Base-by-base conservation (phyloP, 768 basidiomycete species). In the Jaapia argillacea region DNA sequence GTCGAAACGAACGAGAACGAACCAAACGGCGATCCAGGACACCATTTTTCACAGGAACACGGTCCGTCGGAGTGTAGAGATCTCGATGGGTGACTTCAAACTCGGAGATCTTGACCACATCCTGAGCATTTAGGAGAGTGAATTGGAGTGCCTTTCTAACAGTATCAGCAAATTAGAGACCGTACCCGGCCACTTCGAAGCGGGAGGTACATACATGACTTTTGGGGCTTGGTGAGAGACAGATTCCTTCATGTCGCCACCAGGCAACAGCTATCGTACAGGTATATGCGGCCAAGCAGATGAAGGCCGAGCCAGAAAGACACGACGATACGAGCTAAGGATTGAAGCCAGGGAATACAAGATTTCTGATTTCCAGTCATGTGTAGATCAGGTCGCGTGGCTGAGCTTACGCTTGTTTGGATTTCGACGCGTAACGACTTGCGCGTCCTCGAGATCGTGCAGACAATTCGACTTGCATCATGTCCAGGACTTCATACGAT, bases 401-500 rank as follows among this genome's bases (percentile, higher is more conserved):
- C 10, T 16, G 28, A 16, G 22, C 36, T 39, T 43, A 44, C 48
- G 28, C 44, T 26, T 16, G 39, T 48, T 26, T 41, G 42, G 45
- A 37, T 45, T 40, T 37, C 45, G 48, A 48, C 47, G 50, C 48
- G 50, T 52, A 42, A 20, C n/a, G 33, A 62, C 64, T 69, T 69
- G 68, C 68, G 68, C 68, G 77, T 83, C 81, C 79, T 77, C 73
- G 69, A 70, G 28, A 33, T 33, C 28, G 16, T 16, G 16, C 28
- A 33, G 10, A 33, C 28, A 16, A 10, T 16, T 33, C 28, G 28
- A 10, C 28, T 10, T 16, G 10, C 10, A 16, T 16, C 28, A 96
- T 94, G 92, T 92, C 90, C 51, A 77, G 92, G 56, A 89, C 90
- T 46, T 93, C 90, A 22, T 94, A 96, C 64, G 92, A 96, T 62